phyloP scores from a whole-genome alignment of 805 yeast genomes.

The Huiozyma sinensis region DNA sequence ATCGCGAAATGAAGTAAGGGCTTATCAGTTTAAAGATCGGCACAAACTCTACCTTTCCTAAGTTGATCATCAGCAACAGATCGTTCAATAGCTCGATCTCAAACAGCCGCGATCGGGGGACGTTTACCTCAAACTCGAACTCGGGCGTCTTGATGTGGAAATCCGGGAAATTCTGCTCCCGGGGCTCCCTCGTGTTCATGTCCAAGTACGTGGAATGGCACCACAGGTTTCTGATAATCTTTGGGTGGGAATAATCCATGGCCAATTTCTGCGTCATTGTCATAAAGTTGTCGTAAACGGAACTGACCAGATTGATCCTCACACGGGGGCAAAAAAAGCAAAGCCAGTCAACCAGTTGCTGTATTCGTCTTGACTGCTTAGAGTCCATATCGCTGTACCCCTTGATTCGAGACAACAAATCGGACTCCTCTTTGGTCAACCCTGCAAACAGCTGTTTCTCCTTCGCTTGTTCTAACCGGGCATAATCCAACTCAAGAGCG shows the following conservation, averaged over 20 bases:
- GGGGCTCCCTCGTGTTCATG: slow-evolving; percentile 15
- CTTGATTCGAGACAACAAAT: slow-evolving; percentile 17
- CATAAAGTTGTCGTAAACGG: slow-evolving; percentile 40
- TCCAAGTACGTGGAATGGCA: slow-evolving; percentile 32
- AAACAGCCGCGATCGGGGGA: slow-evolving; percentile 30
- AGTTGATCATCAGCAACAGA: slow-evolving; percentile 39
- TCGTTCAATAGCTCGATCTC: slow-evolving; percentile 35
- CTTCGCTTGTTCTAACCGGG: slow-evolving; percentile 18
- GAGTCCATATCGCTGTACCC: slow-evolving; percentile 33
- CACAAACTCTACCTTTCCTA: slow-evolving; percentile 36
- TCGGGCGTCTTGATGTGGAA: slow-evolving; percentile 14
- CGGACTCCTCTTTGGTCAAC: slow-evolving; percentile 17
- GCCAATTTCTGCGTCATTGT: slow-evolving; percentile 45
- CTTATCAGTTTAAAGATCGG: slow-evolving; percentile 33
- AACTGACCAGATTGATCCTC: slow-evolving; percentile 41
- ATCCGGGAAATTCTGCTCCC: slow-evolving; percentile 10
- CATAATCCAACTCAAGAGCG: slow-evolving; percentile 11
- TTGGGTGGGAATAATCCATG: slow-evolving; percentile 44
- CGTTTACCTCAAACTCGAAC: slow-evolving; percentile 20
- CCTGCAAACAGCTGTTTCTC: slow-evolving; percentile 26
- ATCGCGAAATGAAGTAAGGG: slow-evolving; percentile 35
- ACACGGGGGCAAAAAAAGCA: slow-evolving; percentile 32
- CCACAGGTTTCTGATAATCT: slow-evolving; percentile 44
- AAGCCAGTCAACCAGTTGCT: slow-evolving; percentile 33
- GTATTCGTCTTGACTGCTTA: slow-evolving; percentile 31